Evolutionary conservation across 2,329 filamentous ascomycete genomes (phyloP), one percentile per base, ranked within the genome.

Genomic region (Chaetomiaceae sp.): DNA sequence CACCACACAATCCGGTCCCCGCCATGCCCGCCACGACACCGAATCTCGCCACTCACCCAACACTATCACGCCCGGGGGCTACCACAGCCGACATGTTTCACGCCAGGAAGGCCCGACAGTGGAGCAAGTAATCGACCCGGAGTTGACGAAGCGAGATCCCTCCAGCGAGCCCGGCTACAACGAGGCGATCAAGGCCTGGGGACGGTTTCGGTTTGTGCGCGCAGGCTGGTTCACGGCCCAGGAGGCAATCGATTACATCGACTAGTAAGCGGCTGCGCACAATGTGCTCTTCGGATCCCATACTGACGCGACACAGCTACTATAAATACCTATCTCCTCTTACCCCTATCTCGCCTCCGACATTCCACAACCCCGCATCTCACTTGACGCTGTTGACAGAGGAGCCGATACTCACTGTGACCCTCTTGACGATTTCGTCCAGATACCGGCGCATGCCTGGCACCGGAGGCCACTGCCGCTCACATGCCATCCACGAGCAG

Each of bases 151-250:
- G 58, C 62, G 75, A 36, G 70, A 74, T 53, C 62, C 75, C 57
- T 68, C 75, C 57, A 61, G 72, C 45, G 75, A 82, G 57, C 73
- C 77, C 27, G 77, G 83, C 46, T 85, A 85, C 61, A 73, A 79
- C 37, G 82, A 87, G 53, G 91, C 91, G 0, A 73, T 96, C 55
- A 85, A 83, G 63, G 87, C 90, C n/a, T 99, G 94, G 94, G 84
- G 86, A 2, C 79, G 90, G 58, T 91, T 96, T 67, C 85, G 91
- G 38, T 97, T 97, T 66, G 92, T 97, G n/a, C 85, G 90, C 49
- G 90, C 90, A 8, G 94, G 94, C 9, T 97, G 92, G 92, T 94
- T 99, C 68, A 95, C 90, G 0, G 88, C 92, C 0, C 84, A 88
- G 60, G 94, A 99, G 70, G 92, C 90, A 20, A 91, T 97, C 68